Conservation (phyloP, 2,329 filamentous ascomycete genomes). For the Botryotinia globosa region DNA sequence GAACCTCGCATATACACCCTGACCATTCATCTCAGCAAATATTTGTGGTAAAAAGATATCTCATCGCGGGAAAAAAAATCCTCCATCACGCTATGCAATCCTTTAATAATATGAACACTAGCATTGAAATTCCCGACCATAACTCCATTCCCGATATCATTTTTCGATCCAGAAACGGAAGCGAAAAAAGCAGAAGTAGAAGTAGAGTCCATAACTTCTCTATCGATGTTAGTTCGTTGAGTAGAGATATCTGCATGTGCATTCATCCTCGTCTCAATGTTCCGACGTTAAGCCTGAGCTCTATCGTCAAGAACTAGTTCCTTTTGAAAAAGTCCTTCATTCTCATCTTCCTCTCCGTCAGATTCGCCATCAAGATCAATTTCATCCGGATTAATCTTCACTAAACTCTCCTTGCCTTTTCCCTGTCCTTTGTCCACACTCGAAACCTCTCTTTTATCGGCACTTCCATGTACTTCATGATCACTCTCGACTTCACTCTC, state of each 20-base stretch:
- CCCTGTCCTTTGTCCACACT: background rate
- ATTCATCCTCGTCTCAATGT: background rate
- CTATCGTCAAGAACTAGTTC: background rate
- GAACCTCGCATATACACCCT: background rate
- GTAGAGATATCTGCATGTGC: background rate
- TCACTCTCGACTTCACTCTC: background rate
- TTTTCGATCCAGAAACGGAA: background rate
- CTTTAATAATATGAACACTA: background rate
- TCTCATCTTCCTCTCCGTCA: background rate
- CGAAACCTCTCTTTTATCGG: too few species aligned
- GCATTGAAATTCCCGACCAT: background rate
- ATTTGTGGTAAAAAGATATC: background rate
- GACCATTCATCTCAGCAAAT: background rate
- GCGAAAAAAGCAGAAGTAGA: background rate
- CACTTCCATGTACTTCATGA: background rate
- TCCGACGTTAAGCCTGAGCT: background rate
- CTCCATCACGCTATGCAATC: background rate
- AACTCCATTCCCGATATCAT: background rate
- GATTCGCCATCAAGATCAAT: background rate
- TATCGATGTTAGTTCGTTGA: background rate
- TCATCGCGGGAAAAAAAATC: background rate
- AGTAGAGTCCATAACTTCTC: background rate
- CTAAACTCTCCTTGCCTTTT: background rate
- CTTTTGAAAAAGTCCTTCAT: background rate
- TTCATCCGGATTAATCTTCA: slow-evolving; percentile 12